Base-by-base conservation (phyloP, 345 rosid species). In the Eucalyptus cloeziana region DNA sequence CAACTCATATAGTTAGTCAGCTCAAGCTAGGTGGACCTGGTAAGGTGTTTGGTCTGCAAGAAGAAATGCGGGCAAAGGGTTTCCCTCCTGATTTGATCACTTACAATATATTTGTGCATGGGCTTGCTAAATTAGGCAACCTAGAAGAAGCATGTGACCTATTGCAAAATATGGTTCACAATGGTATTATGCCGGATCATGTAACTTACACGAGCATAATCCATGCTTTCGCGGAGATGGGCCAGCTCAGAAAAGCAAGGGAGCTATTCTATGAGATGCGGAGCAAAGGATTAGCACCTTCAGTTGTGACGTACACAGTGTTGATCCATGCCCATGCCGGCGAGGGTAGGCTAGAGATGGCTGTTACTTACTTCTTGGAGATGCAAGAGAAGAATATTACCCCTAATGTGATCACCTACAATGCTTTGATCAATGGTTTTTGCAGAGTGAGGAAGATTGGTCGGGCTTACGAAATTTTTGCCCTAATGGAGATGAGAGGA, bases 401-500 rank as follows among this genome's bases (percentile, higher is more conserved):
- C 69, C 96, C 97, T 50, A 95, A 94, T 92, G 95, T 95, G 80
- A 91, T 96, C 91, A 96, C 97, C 56, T 93, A 94, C 88, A 96
- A 96, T 92, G 95, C 95, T 86, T 91, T 95, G 90, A 92, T 95
- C 49, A 92, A 93, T 87, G 97, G 98, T 13, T 86, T 94, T 86
- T 94, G 97, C 94, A 94, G 91, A 93, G 91, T 86, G 79, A 92
- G 95, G 90, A 89, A 91, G 87, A 87, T 93, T 87, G 91, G 88
- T 90, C 91, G 90, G 92, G 97, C 96, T 79, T 93, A 95, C 89
- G 90, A 86, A 85, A 90, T 90, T 92, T 94, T 96, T 47, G n/a
- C 47, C 83, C 93, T 92, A 90, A 95, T 96, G 98, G 92, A 93
- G 90, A 92, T 91, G 88, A 92, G 90, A 13, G 96, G 96, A 88